Conservation (phyloP, 768 basidiomycete species). For the Candolleomyces efflorescens region DNA sequence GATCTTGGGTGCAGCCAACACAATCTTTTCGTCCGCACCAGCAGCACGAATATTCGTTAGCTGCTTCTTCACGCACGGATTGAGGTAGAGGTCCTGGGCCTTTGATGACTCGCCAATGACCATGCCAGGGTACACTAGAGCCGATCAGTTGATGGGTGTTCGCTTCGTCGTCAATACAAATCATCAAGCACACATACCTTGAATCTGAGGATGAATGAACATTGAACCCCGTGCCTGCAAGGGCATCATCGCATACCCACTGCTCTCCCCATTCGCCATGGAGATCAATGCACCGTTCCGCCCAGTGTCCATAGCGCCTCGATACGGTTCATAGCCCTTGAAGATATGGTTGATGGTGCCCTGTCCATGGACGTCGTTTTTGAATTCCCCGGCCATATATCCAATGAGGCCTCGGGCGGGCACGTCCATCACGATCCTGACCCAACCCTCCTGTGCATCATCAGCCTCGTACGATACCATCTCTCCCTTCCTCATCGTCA, state of each 20-base stretch:
- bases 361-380: conserved; percentile 47
- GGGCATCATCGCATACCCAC: conserved; percentile 45
- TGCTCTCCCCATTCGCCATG: conserved; percentile 41
- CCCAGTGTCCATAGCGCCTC: conserved; percentile 42
- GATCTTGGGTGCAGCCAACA: conserved; percentile 36
- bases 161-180: neutral
- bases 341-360: conserved; percentile 53
- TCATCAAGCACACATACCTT: conserved; percentile 24
- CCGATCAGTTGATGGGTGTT: neutral
- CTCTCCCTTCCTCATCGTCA: conserved; percentile 46
- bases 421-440: conserved; percentile 44
- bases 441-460: conserved; percentile 42
- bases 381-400: conserved; percentile 50
- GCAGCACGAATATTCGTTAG: conserved; percentile 47
- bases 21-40: conserved; percentile 47
- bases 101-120: conserved; percentile 48
- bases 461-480: conserved; percentile 44
- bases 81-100: conserved; percentile 40
- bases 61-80: conserved; percentile 46
- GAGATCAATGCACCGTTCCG: conserved; percentile 45
- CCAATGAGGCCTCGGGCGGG: conserved; percentile 46
- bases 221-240: conserved; percentile 44
- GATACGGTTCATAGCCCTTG: conserved; percentile 43
- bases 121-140: conserved; percentile 46
- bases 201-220: conserved; percentile 40